Percentiles rank a stretch among this genome's conserved stretches.
phyloP scores from a whole-genome alignment of 2,329 filamentous ascomycete species.

The Epichloe uncinata region DNA sequence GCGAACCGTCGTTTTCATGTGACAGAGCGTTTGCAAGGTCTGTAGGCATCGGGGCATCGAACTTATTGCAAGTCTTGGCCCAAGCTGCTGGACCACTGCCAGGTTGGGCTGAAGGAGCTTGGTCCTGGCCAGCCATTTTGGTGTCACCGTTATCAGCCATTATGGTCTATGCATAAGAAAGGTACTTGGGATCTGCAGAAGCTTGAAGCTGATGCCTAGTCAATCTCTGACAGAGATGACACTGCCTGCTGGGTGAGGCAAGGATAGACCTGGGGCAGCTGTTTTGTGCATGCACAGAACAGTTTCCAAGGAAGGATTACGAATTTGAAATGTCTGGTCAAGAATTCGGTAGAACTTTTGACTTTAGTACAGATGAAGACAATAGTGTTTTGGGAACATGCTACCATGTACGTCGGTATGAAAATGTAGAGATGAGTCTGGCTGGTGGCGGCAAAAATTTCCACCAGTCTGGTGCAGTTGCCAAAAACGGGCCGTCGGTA shows the following conservation, averaged over 20 bases:
- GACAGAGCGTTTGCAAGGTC: neutral
- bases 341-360: neutral
- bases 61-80: neutral
- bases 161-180: neutral
- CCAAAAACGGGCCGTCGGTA: neutral
- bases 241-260: neutral
- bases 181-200: neutral
- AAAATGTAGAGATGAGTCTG: neutral
- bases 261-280: too few species aligned
- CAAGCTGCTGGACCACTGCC: neutral
- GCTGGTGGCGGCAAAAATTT: conserved; percentile 6
- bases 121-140: conserved; percentile 11
- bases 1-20: neutral
- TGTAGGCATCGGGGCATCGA: conserved; percentile 7
- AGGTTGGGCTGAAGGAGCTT: conserved; percentile 6
- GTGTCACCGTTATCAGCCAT: conserved; percentile 17
- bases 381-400: neutral
- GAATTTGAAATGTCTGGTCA: neutral
- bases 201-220: neutral
- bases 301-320: neutral
- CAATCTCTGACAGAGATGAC: neutral
- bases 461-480: neutral
- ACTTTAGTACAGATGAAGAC: neutral
- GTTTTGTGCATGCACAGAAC: neutral
- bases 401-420: neutral